phyloP scores from a whole-genome alignment of 306 rosid genomes.

The Cicer chorassanicum region DNA sequence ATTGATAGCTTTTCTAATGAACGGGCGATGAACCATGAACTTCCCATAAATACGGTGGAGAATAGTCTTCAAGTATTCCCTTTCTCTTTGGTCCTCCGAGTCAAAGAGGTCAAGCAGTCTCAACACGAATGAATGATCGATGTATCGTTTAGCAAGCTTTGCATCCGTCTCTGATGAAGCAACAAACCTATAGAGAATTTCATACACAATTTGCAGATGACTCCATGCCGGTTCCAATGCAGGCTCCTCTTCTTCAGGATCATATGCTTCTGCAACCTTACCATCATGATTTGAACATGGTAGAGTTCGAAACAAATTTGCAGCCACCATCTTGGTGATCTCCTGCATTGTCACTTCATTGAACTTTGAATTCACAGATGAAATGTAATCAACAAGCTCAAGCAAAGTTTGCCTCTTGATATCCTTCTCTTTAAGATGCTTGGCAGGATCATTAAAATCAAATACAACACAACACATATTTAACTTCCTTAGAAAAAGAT shows the following conservation, averaged over 20 bases:
- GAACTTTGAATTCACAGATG: conserved; percentile 55
- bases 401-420: conserved; percentile 61
- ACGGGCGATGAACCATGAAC: conserved; percentile 50
- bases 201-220: conserved; percentile 59
- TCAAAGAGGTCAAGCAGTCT: conserved; percentile 41
- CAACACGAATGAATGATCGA: conserved; percentile 43
- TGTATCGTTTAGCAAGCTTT: conserved; percentile 59
- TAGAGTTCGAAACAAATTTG: conserved; percentile 60
- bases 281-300: conserved; percentile 54
- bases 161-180: conserved; percentile 67
- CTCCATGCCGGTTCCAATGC: conserved; percentile 65
- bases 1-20: conserved; percentile 64
- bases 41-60: conserved; percentile 42
- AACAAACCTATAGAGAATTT: conserved; percentile 56
- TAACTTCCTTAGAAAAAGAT: conserved; percentile 57
- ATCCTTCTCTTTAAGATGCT: conserved; percentile 58
- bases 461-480: conserved; percentile 59
- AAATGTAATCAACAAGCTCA: conserved; percentile 65
- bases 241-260: conserved; percentile 64
- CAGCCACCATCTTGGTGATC: conserved; percentile 60
- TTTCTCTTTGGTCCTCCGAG: conserved; percentile 41
- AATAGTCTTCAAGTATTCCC: conserved; percentile 45
- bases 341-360: conserved; percentile 60
- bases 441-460: conserved; percentile 56
- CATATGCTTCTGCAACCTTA: conserved; percentile 56